Base-by-base conservation (phyloP, 2,329 filamentous ascomycete species). In the Aspergillus caelatus region DNA sequence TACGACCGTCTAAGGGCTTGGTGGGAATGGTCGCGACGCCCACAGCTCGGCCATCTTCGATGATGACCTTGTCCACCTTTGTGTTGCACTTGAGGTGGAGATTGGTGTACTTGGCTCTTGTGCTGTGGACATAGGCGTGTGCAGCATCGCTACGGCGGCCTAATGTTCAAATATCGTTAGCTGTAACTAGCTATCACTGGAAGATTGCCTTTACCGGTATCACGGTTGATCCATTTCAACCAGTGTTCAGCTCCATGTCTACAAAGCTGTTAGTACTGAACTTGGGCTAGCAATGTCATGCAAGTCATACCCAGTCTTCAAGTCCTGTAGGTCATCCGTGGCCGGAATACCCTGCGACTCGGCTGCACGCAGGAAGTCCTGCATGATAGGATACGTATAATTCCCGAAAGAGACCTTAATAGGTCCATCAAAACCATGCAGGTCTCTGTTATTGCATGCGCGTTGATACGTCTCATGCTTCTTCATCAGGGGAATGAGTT, bases 371-470 rank as follows among this genome's bases (percentile, higher is more conserved):
- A 93, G 81, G 82, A 93, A 93, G 77, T 94, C 91, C 58, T 93
- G 89, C 84, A 91, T 92, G 77, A 94, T 88, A 1, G 91, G 91
- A 69, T 94, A 94, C 5, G 89, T 91, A 77, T 92, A 90, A 78
- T 92, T 92, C 60, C 90, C 89, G 67, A 93, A 93, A 0, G 90
- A 93, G 45, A 93, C 90, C 79, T 93, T 93, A 80, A 93, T 93
- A 0, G 91, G 91, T 0, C 91, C 91, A 39, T 92, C 90, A 61
- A 89, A 92, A 1, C 91, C 91, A 71, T 94, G 91, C 26, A 91
- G 70, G 62, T 78, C 85, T 73, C 79, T 81, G 74, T 89, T 89
- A 69, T 87, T 86, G 56, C 82, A 86, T 8, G 88, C 80, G 43
- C 87, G 79, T 71, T 93, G 91, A 70, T 93, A 93, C 0, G 90